A percentile compares a stretch with the other conserved stretches of the same genome.
Evolutionary conservation across 768 basidiomycete genomes (phyloP).

Genomic region (Lanmaoa pseudosensibilis): DNA sequence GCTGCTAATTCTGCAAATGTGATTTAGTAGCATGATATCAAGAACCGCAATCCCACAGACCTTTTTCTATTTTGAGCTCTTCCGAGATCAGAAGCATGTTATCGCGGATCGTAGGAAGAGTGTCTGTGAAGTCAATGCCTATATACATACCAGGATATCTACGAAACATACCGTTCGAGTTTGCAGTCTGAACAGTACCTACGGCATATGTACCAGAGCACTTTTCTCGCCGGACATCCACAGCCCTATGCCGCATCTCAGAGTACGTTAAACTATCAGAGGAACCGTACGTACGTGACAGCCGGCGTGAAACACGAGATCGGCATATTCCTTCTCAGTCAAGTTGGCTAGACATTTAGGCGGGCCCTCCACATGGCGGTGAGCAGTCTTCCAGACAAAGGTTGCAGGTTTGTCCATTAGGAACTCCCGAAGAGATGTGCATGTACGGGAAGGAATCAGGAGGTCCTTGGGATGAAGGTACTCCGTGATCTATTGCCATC

Average conservation of each 20-base stretch:
- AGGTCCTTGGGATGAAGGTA: background rate
- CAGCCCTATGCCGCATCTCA: background rate
- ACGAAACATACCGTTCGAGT: background rate
- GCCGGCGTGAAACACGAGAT: background rate
- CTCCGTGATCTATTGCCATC: background rate
- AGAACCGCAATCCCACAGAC: background rate
- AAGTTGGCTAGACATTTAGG: background rate
- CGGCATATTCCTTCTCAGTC: background rate
- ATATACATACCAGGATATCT: background rate
- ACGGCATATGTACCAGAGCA: background rate
- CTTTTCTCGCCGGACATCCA: background rate
- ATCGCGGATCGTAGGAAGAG: background rate
- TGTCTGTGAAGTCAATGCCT: background rate
- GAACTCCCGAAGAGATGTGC: background rate
- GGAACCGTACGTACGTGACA: background rate
- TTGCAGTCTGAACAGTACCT: background rate
- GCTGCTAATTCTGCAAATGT: background rate
- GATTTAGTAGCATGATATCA: background rate
- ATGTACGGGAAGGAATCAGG: background rate
- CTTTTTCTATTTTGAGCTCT: background rate
- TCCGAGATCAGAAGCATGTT: background rate
- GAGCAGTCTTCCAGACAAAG: background rate
- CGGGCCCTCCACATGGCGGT: background rate
- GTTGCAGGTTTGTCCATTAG: background rate
- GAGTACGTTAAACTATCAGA: background rate